Evolutionary conservation across 257 asterid species (phyloP), one percentile per base, ranked within the genome.

Genomic region (Plantago major): DNA sequence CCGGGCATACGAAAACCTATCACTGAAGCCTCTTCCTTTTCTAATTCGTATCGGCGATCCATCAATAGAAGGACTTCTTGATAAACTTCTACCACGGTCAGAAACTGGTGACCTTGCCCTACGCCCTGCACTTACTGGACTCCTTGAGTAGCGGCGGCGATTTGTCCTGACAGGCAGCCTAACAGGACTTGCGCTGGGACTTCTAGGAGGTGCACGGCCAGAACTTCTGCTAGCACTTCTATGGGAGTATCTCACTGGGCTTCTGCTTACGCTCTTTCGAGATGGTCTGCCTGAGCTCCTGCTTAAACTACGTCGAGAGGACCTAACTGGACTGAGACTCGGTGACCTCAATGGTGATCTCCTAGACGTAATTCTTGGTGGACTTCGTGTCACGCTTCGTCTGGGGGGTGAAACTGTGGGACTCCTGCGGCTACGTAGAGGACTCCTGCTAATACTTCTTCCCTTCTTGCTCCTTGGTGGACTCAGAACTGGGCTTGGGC

Each of bases 11-110:
- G 97, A 79, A 76, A 69, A 93, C 10, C 89, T 83, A 49, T 93
- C 99, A 70, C 97, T 93, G 52, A 93, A 93, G n/a, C 99, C 99
- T 76, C 99, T 79, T 18, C 99, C 99, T 76, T 96, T 82, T 69
- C 97, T 81, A 49, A 90, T 76, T 69, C 95, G 94, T 78, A 82
- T 85, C 49, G 99, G 88, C 26, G 99, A 89, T 60, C 90, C 97
- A 71, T 83, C 96, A 13, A 42, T 83, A 0, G 96, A 85, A 70
- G 83, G 87, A 64, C 99, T 92, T 70, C 95, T 93, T 52, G 99
- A 93, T 11, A 87, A 84, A 75, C 96, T 90, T 72, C 91, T 80
- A 46, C 84, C 79, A 69, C 82, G 92, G 56, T 66, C 87, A 63
- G 84, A 70, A 26, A 63, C 73, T 11, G 97, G 96, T 47, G 97